A percentile compares a stretch with the other conserved stretches of the same genome.
phyloP scores from a whole-genome alignment of 2,329 filamentous ascomycete species.

The Elsinoe arachidis region DNA sequence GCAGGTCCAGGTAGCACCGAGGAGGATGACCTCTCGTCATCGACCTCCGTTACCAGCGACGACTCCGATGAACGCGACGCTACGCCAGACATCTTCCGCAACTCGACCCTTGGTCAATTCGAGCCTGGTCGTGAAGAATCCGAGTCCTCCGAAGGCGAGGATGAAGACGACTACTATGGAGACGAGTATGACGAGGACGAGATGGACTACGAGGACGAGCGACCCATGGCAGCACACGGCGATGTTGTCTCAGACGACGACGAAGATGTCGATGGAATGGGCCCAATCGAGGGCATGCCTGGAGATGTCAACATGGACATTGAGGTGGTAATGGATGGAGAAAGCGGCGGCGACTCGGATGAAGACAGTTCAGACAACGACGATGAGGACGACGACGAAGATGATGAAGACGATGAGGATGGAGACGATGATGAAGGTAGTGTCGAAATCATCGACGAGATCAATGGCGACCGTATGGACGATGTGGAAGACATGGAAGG shows the following conservation, averaged over 20 bases:
- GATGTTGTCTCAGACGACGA: slow-evolving; percentile 87
- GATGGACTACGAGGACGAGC: slow-evolving; percentile 86
- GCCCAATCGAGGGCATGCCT: slow-evolving; percentile 55
- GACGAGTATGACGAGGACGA: slow-evolving; percentile 74
- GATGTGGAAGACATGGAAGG: slow-evolving; percentile 40
- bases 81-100: slow-evolving; percentile 92
- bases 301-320: slow-evolving; percentile 60
- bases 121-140: slow-evolving; percentile 75
- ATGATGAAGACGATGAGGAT: slow-evolving; percentile 49
- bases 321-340: slow-evolving; percentile 81
- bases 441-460: slow-evolving; percentile 34
- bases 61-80: slow-evolving; percentile 57
- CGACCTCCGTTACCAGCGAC: slow-evolving; percentile 80
- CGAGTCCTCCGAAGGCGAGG: slow-evolving; percentile 63
- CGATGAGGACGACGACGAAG: slow-evolving; percentile 54
- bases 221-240: slow-evolving; percentile 69
- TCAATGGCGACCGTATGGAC: slow-evolving; percentile 41
- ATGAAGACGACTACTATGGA: slow-evolving; percentile 71
- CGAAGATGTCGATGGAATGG: slow-evolving; percentile 71
- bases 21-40: slow-evolving; percentile 80
- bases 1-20: slow-evolving; percentile 53
- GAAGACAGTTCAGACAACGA: slow-evolving; percentile 51
- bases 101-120: slow-evolving; percentile 90
- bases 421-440: slow-evolving; percentile 44
- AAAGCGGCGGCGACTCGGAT: slow-evolving; percentile 53